Conservation (phyloP, 2,329 filamentous ascomycete genomes). For the Cordyceps farinosa region DNA sequence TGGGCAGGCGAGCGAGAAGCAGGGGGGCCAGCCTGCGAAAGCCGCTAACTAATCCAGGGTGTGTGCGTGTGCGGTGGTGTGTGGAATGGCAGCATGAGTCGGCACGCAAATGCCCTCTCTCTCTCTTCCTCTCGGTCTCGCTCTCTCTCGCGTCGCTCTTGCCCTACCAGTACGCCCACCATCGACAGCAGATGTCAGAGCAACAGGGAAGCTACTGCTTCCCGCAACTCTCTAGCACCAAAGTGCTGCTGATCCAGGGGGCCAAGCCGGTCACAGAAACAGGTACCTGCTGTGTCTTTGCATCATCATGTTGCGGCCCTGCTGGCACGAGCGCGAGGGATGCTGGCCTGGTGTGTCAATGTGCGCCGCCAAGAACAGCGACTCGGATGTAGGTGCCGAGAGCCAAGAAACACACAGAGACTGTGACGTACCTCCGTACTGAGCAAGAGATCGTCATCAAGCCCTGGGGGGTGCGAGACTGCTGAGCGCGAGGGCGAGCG, state of each 20-base stretch:
- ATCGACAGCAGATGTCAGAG: background rate
- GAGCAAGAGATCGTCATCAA: slow-evolving; percentile 15
- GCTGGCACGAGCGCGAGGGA: background rate
- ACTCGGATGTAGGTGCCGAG: slow-evolving; percentile 20
- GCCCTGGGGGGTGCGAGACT: slow-evolving; percentile 4
- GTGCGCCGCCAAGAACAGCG: slow-evolving; percentile 9
- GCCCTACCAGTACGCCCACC: no score
- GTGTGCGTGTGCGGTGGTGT: background rate
- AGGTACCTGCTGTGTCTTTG: background rate
- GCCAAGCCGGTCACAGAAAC: background rate
- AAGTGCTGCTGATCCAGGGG: no score
- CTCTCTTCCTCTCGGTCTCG: no score
- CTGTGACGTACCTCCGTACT: slow-evolving; percentile 7
- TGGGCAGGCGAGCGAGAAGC: background rate
- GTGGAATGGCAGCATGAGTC: background rate
- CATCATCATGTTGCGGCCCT: background rate
- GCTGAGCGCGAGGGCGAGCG: slow-evolving; percentile 11
- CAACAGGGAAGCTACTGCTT: background rate
- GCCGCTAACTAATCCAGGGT: slow-evolving; percentile 2
- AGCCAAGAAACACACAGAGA: slow-evolving; percentile 15
- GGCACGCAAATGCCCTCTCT: background rate
- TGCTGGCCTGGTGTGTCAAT: background rate
- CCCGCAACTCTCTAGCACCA: no score
- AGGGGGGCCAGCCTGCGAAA: slow-evolving; percentile 8
- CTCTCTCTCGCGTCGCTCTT: no score